Conservation (phyloP, 108 stramenopile species). For the Aureococcus anophagefferens region DNA sequence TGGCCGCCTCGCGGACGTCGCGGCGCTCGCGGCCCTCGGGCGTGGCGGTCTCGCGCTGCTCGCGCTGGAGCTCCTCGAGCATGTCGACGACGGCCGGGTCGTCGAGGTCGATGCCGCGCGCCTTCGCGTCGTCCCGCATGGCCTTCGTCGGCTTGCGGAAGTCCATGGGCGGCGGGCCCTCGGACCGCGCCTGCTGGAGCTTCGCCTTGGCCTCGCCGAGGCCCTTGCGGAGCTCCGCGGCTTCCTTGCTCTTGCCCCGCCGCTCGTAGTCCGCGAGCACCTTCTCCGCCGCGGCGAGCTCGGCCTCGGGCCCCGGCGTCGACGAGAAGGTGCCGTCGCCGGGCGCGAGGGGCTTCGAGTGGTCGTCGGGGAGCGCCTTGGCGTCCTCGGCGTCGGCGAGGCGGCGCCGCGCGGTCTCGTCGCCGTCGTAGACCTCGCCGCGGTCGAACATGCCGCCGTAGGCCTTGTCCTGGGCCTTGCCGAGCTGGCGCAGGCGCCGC, state of each 20-base stretch:
- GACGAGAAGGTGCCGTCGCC: slow-evolving; percentile 1
- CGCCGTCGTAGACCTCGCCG: slow-evolving; percentile 25
- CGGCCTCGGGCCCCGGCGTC: not conserved
- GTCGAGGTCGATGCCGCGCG: slow-evolving; percentile 13
- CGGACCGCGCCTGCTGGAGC: not conserved
- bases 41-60: not conserved
- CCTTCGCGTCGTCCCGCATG: slow-evolving; percentile 14
- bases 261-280: slow-evolving; percentile 1
- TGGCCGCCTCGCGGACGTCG: not conserved
- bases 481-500: not conserved
- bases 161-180: not conserved
- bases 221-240: not conserved
- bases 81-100: slow-evolving; percentile 5
- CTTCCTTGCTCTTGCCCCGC: not conserved
- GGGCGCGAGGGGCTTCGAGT: no score
- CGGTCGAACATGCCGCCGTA: slow-evolving; percentile 37
- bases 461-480: not conserved
- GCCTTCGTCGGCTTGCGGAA: slow-evolving; percentile 13
- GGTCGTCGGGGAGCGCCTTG: not conserved
- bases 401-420: not conserved
- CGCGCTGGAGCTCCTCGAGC: not conserved
- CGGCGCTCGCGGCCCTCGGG: not conserved
- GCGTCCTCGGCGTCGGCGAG: not conserved
- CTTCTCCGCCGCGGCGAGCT: not conserved
- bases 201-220: not conserved